Evolutionary conservation across 2,329 filamentous ascomycete genomes (phyloP), one percentile per base, ranked within the genome.

Genomic region (Colletotrichum viniferum): DNA sequence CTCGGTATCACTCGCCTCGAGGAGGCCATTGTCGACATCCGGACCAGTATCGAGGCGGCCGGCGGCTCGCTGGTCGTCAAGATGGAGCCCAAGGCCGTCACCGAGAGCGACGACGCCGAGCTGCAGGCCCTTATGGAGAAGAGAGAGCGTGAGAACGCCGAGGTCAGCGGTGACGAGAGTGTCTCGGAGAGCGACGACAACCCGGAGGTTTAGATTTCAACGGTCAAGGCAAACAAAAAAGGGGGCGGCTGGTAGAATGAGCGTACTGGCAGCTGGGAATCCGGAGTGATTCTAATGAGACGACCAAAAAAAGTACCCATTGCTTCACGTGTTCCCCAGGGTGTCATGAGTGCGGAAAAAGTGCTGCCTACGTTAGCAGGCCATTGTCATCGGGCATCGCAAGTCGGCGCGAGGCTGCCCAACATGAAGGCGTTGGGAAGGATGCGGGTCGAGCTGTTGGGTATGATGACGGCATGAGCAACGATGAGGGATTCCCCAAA

Each of bases 51-150:
- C 83, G 92, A 93, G 83, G 89, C 86, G 61, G 91, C 94, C 1
- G 94, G 94, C 69, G 97, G 97, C 77, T 92, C 92, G 82, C 94
- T 96, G 82, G 91, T 93, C 58, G 94, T 98, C 80, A 98, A 97
- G 92, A 99, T 99, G 97, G 96, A 97, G 81, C 97, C 97, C 79
- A 98, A 98, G 92, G 97, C 97, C 6, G 97, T 99, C 77, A 99
- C 97, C 2, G 97, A 98, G 90, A 97, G 96, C 85, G 97, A 99
- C 82, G 97, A 99, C 83, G 97, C 96, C 30, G 96, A 98, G 86
- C 90, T 99, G 79, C 96, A 98, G 85, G 97, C 96, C 68, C 91
- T 99, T 78, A 99, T 99, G 97, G 97, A 98, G 90, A 98, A 98
- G 93, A 93, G 95, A 79, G 97, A 98, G 89, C 94, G 95, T 79